phyloP scores from a whole-genome alignment of 495 filamentous ascomycete species.

The Hyaloscypha hepaticicola region DNA sequence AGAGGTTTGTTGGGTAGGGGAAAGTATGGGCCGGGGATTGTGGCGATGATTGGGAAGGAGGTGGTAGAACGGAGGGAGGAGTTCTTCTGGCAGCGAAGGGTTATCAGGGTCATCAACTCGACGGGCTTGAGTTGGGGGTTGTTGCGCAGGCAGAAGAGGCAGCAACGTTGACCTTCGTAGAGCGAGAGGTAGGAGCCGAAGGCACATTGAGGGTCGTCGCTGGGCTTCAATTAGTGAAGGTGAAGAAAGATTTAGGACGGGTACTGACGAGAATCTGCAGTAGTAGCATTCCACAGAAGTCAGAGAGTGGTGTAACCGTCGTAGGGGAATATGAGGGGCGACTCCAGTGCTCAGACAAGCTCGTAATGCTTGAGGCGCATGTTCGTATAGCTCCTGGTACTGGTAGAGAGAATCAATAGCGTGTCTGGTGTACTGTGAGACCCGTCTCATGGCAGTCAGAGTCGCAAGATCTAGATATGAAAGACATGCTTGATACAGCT shows the following conservation, averaged over 20 bases:
- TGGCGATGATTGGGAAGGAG: neutral
- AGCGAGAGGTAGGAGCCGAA: slow-evolving; percentile 18
- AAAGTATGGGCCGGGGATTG: slow-evolving; percentile 1
- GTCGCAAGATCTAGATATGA: slow-evolving; percentile 7
- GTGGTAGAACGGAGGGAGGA: neutral
- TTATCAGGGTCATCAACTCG: slow-evolving; percentile 11
- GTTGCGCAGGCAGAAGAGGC: slow-evolving; percentile 22
- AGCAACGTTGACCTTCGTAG: slow-evolving; percentile 10
- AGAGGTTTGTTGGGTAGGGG: neutral
- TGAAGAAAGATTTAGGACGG: neutral
- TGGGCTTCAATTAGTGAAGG: neutral
- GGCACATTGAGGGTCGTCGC: neutral
- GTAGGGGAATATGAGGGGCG: slow-evolving; percentile 4
- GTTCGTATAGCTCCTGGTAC: slow-evolving; percentile 11
- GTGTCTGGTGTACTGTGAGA: slow-evolving; percentile 12
- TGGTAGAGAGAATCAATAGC: slow-evolving; percentile 13
- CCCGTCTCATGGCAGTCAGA: slow-evolving; percentile 6
- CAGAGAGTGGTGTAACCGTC: slow-evolving; percentile 12
- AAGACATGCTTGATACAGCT: slow-evolving; percentile 18
- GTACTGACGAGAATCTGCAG: slow-evolving; percentile 10
- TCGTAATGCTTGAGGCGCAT: slow-evolving; percentile 14
- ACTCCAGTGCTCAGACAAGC: slow-evolving; percentile 12
- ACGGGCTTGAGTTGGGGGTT: slow-evolving; percentile 8
- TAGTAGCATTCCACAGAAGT: slow-evolving; percentile 18
- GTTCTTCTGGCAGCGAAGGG: slow-evolving; percentile 5